Conservation (phyloP, 805 yeast species). For the Teunomyces lycoperdinae region DNA sequence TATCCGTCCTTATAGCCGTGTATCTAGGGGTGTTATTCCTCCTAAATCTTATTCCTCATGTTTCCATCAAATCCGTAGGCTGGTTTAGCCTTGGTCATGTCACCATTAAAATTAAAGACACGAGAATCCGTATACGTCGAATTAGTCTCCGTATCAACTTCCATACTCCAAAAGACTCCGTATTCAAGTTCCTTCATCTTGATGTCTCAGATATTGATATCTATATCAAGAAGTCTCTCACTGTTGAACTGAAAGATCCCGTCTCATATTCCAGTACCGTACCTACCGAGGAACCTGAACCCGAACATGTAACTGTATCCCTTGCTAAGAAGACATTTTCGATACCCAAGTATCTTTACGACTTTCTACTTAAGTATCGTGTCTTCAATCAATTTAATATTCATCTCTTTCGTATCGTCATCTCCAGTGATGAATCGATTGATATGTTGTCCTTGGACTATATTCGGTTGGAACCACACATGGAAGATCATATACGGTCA, state of each 20-base stretch:
- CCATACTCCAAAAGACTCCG: slow-evolving; percentile 18
- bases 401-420: slow-evolving; percentile 16
- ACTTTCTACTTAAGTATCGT: slow-evolving; percentile 15
- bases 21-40: slow-evolving; percentile 17
- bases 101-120: slow-evolving; percentile 14
- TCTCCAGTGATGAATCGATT: slow-evolving; percentile 1
- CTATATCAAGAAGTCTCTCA: neutral
- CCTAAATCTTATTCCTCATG: slow-evolving; percentile 26
- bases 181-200: slow-evolving; percentile 26
- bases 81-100: slow-evolving; percentile 28
- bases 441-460: neutral
- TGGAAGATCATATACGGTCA: slow-evolving; percentile 8
- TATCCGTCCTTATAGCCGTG: slow-evolving; percentile 5
- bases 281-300: neutral
- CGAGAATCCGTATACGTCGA: slow-evolving; percentile 15
- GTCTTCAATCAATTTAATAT: slow-evolving; percentile 24
- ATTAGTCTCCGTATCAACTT: slow-evolving; percentile 21
- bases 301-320: neutral
- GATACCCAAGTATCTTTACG: slow-evolving; percentile 18
- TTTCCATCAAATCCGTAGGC: slow-evolving; percentile 26
- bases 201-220: slow-evolving; percentile 23
- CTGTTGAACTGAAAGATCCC: neutral
- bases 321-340: neutral
- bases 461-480: slow-evolving; percentile 4
- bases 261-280: slow-evolving; percentile 7